Percentiles rank a stretch among this genome's conserved stretches.
Evolutionary conservation across 164 flowering plant species (phyloP).

Genomic region (Stephania yunnanensis): DNA sequence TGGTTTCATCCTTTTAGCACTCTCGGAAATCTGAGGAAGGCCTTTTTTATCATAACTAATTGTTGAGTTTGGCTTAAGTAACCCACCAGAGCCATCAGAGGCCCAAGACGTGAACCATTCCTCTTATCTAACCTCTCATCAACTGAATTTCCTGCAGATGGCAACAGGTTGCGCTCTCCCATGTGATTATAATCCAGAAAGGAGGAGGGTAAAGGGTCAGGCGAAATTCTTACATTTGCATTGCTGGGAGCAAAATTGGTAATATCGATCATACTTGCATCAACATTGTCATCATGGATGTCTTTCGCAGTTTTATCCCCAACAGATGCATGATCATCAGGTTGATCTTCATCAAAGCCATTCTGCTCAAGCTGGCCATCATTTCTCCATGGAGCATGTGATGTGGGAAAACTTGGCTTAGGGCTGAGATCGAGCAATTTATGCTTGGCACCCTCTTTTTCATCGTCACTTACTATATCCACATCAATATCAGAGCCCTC

Average conservation of each 20-base stretch:
- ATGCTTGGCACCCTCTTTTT: conserved; percentile 45
- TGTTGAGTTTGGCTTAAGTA: conserved; percentile 41
- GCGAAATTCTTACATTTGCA: conserved; percentile 27
- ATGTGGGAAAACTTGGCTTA: conserved; percentile 23
- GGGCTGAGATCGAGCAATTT: conserved; percentile 22
- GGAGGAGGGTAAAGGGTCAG: conserved; percentile 22
- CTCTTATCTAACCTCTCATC: conserved; percentile 29
- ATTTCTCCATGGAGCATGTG: conserved; percentile 30
- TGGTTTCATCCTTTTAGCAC: conserved; percentile 37
- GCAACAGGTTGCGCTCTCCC: conserved; percentile 25
- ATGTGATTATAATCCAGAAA: conserved; percentile 24
- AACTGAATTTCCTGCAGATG: conserved; percentile 22
- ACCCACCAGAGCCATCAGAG: conserved; percentile 33
- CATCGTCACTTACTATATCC: conserved; percentile 83
- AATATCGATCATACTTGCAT: conserved; percentile 28
- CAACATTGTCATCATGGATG: conserved; percentile 32
- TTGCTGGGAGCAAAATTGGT: conserved; percentile 18
- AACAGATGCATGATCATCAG: conserved; percentile 33
- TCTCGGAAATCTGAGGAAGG: conserved; percentile 39
- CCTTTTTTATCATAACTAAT: conserved; percentile 33
- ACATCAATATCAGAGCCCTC: conserved; percentile 94
- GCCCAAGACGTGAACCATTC: conserved; percentile 29
- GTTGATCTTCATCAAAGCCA: conserved; percentile 28
- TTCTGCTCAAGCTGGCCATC: conserved; percentile 28
- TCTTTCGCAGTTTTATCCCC: conserved; percentile 35